A percentile compares a stretch with the other conserved stretches of the same genome.
These are phyloP conservation scores for Metschnikowia lochheadii DNA, from an alignment of 805 yeast genomes.

Conservation along the genomic window DNA sequence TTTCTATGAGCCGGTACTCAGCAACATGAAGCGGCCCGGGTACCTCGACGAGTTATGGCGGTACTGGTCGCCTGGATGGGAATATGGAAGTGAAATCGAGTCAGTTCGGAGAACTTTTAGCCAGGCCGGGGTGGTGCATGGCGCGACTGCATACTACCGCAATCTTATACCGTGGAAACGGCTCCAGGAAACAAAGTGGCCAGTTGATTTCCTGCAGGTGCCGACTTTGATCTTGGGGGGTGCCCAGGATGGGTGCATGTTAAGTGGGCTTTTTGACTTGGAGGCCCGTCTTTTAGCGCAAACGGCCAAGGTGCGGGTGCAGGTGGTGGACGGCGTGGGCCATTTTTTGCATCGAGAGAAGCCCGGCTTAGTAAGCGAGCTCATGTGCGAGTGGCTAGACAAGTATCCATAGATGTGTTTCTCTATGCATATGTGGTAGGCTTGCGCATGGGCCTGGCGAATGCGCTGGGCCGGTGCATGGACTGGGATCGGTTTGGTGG, in stretches of 20 bases:
- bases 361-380: conserved; percentile 26
- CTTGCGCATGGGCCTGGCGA: background rate
- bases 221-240: conserved; percentile 38
- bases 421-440: too few relatives aligned
- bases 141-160: conserved; percentile 38
- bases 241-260: conserved; percentile 39
- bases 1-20: conserved; percentile 19
- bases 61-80: conserved; percentile 40
- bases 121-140: conserved; percentile 25
- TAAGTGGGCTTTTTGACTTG: conserved; percentile 22
- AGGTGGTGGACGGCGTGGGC: conserved; percentile 27
- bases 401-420: conserved; percentile 4
- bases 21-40: conserved; percentile 16
- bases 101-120: conserved; percentile 27
- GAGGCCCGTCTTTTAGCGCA: conserved; percentile 20
- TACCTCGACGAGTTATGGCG: conserved; percentile 34
- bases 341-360: conserved; percentile 41
- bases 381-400: conserved; percentile 28
- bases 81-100: conserved; percentile 25
- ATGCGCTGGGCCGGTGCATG: too few relatives aligned
- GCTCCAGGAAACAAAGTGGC: conserved; percentile 19
- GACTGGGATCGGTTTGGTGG: too few relatives aligned
- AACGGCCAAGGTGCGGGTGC: conserved; percentile 21
- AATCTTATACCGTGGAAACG: conserved; percentile 19
- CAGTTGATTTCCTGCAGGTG: conserved; percentile 31